Evolutionary conservation across 2,329 filamentous ascomycete species (phyloP), one percentile per base, ranked within the genome.

Genomic region (Coleophoma cylindrospora): DNA sequence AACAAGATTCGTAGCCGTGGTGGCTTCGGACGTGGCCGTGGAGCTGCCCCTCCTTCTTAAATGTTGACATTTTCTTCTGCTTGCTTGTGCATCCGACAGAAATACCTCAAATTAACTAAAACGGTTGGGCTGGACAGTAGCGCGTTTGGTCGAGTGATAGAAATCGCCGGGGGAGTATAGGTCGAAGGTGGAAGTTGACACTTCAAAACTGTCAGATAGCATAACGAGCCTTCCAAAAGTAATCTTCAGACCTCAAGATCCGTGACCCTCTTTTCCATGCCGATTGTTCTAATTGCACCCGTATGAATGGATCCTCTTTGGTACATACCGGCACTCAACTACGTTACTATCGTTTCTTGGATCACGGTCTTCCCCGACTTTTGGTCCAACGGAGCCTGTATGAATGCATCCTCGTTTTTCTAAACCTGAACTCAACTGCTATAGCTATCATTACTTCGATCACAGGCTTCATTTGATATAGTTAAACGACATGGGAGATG

Each of bases 1-100:
- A 66, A 76, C 66, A 50, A 43, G 45, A 49, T 54, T 49, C 61
- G 2, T 62, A 85, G 83, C 87, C 89, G 88, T 81, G 87, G 88
- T 79, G 89, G 88, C 69, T 87, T 87, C 72, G 91, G 90, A 71
- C 89, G 90, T 84, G 90, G 89, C 74, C 87, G 89, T 79, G 86
- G 86, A 68, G 80, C 87, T 75, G 83, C 87, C 70, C 75, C 82
- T 63, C 84, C 81, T 46, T 40, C 68, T 50, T 55, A 65, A 63
- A 54, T 48, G 55, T 49, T 54, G 51, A 47, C 43, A 55, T 60
- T 58, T 60, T 50, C 50, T 57, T 58, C 55, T 57, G 59, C 62
- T 65, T 65, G 62, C 58, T 65, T 59, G 46, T 63, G 60, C 60
- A 63, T 64, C 54, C 57, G 62, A 66, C 61, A 67, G 60, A 60